Conservation (phyloP, 2,329 filamentous ascomycete genomes). For the Aureobasidium sp. region DNA sequence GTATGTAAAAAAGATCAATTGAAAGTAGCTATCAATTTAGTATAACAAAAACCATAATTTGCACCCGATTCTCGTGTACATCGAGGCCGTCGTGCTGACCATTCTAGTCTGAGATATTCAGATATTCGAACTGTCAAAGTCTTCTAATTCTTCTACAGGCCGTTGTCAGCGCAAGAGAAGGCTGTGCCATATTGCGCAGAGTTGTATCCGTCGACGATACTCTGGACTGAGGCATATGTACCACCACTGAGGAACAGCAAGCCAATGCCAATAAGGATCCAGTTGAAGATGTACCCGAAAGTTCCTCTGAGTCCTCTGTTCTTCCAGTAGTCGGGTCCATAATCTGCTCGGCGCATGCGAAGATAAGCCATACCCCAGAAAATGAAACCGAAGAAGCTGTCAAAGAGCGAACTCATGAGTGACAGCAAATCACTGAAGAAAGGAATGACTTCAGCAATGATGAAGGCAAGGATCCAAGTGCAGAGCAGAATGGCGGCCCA, state of each 20-base stretch:
- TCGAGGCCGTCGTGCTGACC: not conserved
- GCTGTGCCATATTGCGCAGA: constrained; percentile 57
- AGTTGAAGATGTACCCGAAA: constrained; percentile 56
- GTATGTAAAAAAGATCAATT: not conserved
- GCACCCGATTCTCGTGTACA: not conserved
- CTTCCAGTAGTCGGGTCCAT: constrained; percentile 45
- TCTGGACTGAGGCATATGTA: constrained; percentile 65
- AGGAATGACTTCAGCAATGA: constrained; percentile 75
- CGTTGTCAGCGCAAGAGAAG: constrained; percentile 67
- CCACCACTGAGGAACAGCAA: constrained; percentile 74
- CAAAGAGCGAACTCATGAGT: constrained; percentile 78
- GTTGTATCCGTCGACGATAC: constrained; percentile 65
- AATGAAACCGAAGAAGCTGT: constrained; percentile 91
- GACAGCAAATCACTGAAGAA: constrained; percentile 60
- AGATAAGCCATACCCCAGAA: constrained; percentile 84
- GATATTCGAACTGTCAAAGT: not conserved
- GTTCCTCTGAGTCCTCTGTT: constrained; percentile 45
- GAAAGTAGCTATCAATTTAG: constrained; percentile 8
- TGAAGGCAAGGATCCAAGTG: constrained; percentile 82
- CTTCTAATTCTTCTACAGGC: constrained; percentile 21
- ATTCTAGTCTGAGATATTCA: not conserved
- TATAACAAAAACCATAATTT: not conserved
- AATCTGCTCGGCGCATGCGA: constrained; percentile 62
- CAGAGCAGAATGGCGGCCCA: constrained; percentile 68
- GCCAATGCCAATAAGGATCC: constrained; percentile 64